Percentiles rank a stretch among this genome's conserved stretches.
Evolutionary conservation across 2,329 filamentous ascomycete genomes (phyloP).

Genomic region (Diaporthe caulivora): DNA sequence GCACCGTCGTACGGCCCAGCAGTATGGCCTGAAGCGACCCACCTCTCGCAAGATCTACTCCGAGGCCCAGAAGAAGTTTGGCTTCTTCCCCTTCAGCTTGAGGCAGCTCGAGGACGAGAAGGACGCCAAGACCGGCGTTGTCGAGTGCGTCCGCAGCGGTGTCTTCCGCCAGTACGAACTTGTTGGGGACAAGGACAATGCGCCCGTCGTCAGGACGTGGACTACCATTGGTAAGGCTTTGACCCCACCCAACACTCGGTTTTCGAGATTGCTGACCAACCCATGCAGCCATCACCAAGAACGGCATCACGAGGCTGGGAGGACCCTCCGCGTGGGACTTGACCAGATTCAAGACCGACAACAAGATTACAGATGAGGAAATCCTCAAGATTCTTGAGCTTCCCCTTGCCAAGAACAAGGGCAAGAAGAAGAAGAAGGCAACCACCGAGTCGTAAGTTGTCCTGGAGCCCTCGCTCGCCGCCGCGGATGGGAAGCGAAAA

Average conservation of each 20-base stretch:
- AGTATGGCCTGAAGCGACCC: constrained; percentile 92
- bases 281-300: constrained; percentile 90
- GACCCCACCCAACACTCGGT: constrained; percentile 38
- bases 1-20: constrained; percentile 91
- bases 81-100: constrained; percentile 97
- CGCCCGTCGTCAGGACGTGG: constrained; percentile 86
- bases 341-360: constrained; percentile 89
- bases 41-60: constrained; percentile 93
- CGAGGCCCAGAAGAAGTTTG: constrained; percentile 97
- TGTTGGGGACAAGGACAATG: constrained; percentile 90
- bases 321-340: constrained; percentile 82
- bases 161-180: constrained; percentile 97
- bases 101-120: constrained; percentile 97
- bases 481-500: background rate
- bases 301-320: constrained; percentile 89
- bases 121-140: constrained; percentile 92
- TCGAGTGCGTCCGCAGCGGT: constrained; percentile 94
- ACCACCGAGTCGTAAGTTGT: constrained; percentile 34
- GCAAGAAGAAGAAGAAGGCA: constrained; percentile 85
- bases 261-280: constrained; percentile 43
- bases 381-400: constrained; percentile 94
- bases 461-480: background rate
- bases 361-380: constrained; percentile 98
- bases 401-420: constrained; percentile 87
- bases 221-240: constrained; percentile 85